A percentile compares a stretch with the other conserved stretches of the same genome.
These are phyloP conservation scores for Arctium minus DNA, from an alignment of 129 eudicot genomes.

Conservation along the genomic window DNA sequence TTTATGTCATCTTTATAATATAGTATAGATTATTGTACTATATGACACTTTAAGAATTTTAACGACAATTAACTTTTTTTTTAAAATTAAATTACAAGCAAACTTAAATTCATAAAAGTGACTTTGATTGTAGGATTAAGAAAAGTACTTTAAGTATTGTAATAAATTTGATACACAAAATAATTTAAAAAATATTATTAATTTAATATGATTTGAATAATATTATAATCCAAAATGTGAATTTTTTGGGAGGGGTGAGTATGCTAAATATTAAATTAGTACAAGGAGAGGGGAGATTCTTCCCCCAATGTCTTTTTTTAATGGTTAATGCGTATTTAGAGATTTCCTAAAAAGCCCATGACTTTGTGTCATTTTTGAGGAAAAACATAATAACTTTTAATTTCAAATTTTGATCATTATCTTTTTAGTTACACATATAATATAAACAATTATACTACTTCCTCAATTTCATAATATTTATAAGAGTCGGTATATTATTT, in stretches of 20 bases:
- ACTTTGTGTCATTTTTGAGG: conserved; percentile 4
- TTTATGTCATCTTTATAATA: too few species aligned
- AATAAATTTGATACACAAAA: neutral
- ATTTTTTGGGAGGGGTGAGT: conserved; percentile 16
- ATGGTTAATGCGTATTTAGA: conserved; percentile 7
- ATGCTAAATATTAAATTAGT: neutral
- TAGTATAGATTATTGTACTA: too few species aligned
- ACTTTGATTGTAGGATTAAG: neutral
- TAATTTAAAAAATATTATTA: neutral
- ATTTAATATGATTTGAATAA: neutral
- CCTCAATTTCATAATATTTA: neutral
- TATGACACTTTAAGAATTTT: neutral
- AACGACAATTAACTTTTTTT: neutral
- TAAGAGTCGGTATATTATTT: neutral
- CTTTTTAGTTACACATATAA: neutral
- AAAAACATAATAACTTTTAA: neutral
- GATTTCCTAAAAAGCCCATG: conserved; percentile 10
- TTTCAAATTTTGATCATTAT: neutral
- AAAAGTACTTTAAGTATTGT: conserved; percentile 1
- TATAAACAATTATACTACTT: neutral
- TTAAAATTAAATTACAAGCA: neutral
- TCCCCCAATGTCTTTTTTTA: conserved; percentile 4
- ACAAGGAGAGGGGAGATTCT: conserved; percentile 8
- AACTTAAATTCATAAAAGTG: neutral
- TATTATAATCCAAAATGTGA: conserved; percentile 9